These are phyloP conservation scores for Coemansia sp. DNA, from an alignment of 192 early-diverging fungal genomes.

Conservation along the genomic window DNA sequence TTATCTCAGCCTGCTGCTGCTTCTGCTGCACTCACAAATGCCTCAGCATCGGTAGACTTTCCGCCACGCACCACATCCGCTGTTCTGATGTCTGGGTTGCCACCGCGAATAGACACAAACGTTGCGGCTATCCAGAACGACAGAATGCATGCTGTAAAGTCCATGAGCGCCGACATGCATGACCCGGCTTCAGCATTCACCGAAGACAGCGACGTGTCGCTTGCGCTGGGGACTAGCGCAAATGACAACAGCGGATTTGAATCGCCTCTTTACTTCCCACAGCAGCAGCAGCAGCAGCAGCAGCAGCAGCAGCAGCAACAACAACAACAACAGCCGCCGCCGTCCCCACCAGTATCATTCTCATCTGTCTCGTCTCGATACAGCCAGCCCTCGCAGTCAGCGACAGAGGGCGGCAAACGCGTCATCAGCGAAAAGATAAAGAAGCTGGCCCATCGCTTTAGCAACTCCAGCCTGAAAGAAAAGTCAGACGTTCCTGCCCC, in stretches of 20 bases:
- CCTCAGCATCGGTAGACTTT: slow-evolving; percentile 15
- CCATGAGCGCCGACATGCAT: slow-evolving; percentile 1
- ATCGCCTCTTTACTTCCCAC: slow-evolving; percentile 4
- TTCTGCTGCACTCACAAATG: slow-evolving; percentile 13
- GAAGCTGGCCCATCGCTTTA: slow-evolving; percentile 44
- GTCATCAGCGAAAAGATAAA: slow-evolving; percentile 53
- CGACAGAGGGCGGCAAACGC: slow-evolving; percentile 24
- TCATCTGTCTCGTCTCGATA: background rate
- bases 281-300: background rate
- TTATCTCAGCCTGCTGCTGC: background rate
- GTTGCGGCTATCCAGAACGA: slow-evolving; percentile 5
- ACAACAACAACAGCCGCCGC: background rate
- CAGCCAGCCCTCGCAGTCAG: background rate
- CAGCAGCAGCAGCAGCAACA: background rate
- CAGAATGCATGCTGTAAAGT: slow-evolving; percentile 8
- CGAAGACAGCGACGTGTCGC: slow-evolving; percentile 34
- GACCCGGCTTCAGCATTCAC: slow-evolving; percentile 8
- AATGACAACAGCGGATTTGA: slow-evolving; percentile 17
- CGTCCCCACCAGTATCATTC: background rate
- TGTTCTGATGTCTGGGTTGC: slow-evolving; percentile 16
- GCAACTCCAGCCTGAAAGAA: slow-evolving; percentile 41
- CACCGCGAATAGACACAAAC: slow-evolving; percentile 30
- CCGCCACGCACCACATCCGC: slow-evolving; percentile 50
- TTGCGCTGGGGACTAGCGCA: slow-evolving; percentile 1
- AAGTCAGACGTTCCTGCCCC: slow-evolving; percentile 8